Evolutionary conservation across 2,329 filamentous ascomycete species (phyloP), one percentile per base, ranked within the genome.

Genomic region (Aspergillus floridensis): DNA sequence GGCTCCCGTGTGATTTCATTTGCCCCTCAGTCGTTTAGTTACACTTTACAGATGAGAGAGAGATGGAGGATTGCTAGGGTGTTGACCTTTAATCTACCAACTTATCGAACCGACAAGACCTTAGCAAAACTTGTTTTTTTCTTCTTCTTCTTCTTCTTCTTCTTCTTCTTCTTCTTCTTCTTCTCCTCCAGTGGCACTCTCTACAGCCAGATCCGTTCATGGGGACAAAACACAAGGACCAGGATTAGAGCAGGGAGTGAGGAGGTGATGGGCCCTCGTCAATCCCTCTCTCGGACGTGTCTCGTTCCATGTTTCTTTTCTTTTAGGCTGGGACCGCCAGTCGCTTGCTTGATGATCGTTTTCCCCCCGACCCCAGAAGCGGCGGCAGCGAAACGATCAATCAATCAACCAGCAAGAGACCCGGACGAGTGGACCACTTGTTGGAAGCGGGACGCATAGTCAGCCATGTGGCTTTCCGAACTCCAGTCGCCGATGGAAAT

Each of bases 391-490:
- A 16, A 44, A 44, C 38, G 5, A 44, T 44, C 38, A 19, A 19
- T 44, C 38, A 44, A 44, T 44, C 38, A 19, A 19, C 19, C 38
- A 44, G 16, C 38, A 44, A 19, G 38, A 16, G 38, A 31, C 53
- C 53, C 44, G n/a, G 53, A 55, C 47, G 44, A 55, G 53, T n/a
- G 41, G 41, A 55, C 53, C 31, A 55, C 47, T 44, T 35, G 7
- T 29, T 8, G 26, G 53, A 31, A 31, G 53, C 53, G 53, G 53
- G 53, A 55, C 41, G 53, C 46, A 48, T 48, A 55, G 53, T 55
- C 53, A 58, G 55, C 61, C 59, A 63, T 63, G 59, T 63, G 61
- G 61, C 56, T 56, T 61, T 59, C 50, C 59, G 50, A 57, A 55
- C 44, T 55, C 41, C 41, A 47, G 16, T 22, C 53, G 35, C 35